These are phyloP conservation scores for Cladophialophora carrionii DNA, from an alignment of 2,329 filamentous ascomycete species.

Conservation along the genomic window DNA sequence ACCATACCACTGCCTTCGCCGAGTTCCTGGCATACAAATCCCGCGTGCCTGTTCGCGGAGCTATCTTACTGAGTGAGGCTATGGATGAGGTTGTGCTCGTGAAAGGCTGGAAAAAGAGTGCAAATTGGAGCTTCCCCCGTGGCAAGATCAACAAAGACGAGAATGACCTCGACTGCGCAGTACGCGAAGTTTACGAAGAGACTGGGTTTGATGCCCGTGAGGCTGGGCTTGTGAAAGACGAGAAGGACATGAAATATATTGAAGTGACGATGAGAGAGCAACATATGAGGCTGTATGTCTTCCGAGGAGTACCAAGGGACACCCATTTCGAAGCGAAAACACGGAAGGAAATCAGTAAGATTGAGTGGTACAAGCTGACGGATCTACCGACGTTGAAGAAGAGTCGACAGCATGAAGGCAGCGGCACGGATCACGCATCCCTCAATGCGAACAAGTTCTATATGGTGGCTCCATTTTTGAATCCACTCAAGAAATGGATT, in stretches of 20 bases:
- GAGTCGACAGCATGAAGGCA: conserved; percentile 65
- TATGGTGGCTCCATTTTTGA: conserved; percentile 94
- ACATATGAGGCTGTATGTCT: conserved; percentile 89
- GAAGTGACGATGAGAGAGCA: conserved; percentile 90
- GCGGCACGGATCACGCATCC: conserved; percentile 54
- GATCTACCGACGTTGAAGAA: conserved; percentile 83
- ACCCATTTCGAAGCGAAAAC: conserved; percentile 87
- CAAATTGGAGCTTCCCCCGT: conserved; percentile 93
- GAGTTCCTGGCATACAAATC: conserved; percentile 95
- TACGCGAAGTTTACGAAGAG: conserved; percentile 94
- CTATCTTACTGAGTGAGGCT: conserved; percentile 86
- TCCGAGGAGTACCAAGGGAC: conserved; percentile 83
- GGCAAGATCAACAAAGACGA: conserved; percentile 99
- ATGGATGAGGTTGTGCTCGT: conserved; percentile 95
- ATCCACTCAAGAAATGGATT: conserved; percentile 86
- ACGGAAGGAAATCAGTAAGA: conserved; percentile 95
- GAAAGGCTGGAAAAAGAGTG: conserved; percentile 96
- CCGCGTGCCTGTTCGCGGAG: conserved; percentile 87
- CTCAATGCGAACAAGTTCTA: conserved; percentile 86
- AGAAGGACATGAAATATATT: conserved; percentile 77
- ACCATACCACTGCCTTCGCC: conserved; percentile 81
- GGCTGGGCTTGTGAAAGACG: conserved; percentile 74
- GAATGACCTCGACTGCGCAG: conserved; percentile 87
- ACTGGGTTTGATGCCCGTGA: conserved; percentile 82
- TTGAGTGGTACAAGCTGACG: conserved; percentile 88